Evolutionary conservation across 2,329 filamentous ascomycete species (phyloP).

Genomic region (Dendrostoma leiphaemia): DNA sequence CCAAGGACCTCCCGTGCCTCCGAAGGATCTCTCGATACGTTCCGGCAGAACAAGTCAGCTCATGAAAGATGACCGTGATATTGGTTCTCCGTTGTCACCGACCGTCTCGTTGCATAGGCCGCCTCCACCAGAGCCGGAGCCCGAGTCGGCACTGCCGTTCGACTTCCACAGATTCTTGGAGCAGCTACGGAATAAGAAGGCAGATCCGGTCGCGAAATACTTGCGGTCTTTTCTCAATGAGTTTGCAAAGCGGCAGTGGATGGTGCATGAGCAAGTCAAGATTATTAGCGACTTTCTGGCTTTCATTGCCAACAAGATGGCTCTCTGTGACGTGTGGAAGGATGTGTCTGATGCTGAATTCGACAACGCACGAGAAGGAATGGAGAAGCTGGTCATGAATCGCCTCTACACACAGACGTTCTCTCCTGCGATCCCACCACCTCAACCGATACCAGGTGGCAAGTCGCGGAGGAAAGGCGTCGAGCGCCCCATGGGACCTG

Average conservation of each 20-base stretch:
- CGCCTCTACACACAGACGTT: constrained; percentile 93
- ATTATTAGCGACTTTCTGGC: constrained; percentile 95
- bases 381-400: constrained; percentile 99
- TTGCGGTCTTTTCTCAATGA: constrained; percentile 91
- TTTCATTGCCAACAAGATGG: constrained; percentile 99
- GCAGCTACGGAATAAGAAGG: constrained; percentile 91
- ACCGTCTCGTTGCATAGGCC: constrained; percentile 55
- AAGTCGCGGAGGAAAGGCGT: constrained; percentile 67
- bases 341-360: constrained; percentile 96
- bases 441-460: constrained; percentile 68
- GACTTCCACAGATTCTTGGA: constrained; percentile 98
- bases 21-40: constrained; percentile 51
- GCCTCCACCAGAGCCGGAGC: constrained; percentile 70
- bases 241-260: constrained; percentile 98
- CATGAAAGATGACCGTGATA: constrained; percentile 36
- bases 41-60: constrained; percentile 34
- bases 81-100: constrained; percentile 44
- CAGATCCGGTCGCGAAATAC: constrained; percentile 96
- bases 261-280: constrained; percentile 99
- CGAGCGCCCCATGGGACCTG: constrained; percentile 70
- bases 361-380: constrained; percentile 95
- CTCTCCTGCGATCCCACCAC: constrained; percentile 84
- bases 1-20: constrained; percentile 55
- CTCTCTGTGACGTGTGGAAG: constrained; percentile 91
- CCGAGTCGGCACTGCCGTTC: constrained; percentile 84